Evolutionary conservation across 2,329 filamentous ascomycete genomes (phyloP), one percentile per base, ranked within the genome.

Genomic region (Fusarium circinatum): DNA sequence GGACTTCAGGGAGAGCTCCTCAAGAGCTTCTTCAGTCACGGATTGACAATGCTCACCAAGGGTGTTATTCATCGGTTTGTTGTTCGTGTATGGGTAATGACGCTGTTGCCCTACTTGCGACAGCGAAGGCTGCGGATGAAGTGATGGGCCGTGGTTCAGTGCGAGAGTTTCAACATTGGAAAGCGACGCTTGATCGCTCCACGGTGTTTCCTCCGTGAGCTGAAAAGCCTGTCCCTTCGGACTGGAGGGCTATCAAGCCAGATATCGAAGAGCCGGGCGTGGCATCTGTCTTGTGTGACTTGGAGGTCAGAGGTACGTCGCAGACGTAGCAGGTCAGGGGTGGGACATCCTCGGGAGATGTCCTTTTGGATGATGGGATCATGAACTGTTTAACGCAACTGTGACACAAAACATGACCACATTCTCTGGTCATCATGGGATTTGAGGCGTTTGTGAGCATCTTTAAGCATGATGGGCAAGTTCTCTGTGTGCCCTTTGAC

Each of bases 221-320:
- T 9, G 96, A 95, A 82, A 98, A 98, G 0, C 96, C 96, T 0
- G 96, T 98, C 1, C 96, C 96, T 77, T 98, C 96, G 41, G 92
- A 94, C 75, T 89, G 91, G 55, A 98, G 88, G 78, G 93, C 90
- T 7, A 98, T 91, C 39, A 98, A 80, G 0, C 95, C 95, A 0
- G 91, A 89, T 68, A 87, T 90, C 41, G 92, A 87, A 59, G 85
- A 89, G 41, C 90, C 87, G 75, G 89, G 89, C 47, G 75, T 71
- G 65, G 55, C 78, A 76, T 74, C 79, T 77, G 87, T 82, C 60
- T 84, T 83, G 52, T 83, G 82, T 49, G 82, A 80, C 65, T 82
- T 82, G 36, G 84, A 85, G 12, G 90, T 91, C n/a, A 98, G 83
- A 78, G 95, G 91, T 44, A 89, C 88, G 70, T 97, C 94, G 78